Base-by-base conservation (phyloP, 441 rosid species). In the Pelargonium australe region DNA sequence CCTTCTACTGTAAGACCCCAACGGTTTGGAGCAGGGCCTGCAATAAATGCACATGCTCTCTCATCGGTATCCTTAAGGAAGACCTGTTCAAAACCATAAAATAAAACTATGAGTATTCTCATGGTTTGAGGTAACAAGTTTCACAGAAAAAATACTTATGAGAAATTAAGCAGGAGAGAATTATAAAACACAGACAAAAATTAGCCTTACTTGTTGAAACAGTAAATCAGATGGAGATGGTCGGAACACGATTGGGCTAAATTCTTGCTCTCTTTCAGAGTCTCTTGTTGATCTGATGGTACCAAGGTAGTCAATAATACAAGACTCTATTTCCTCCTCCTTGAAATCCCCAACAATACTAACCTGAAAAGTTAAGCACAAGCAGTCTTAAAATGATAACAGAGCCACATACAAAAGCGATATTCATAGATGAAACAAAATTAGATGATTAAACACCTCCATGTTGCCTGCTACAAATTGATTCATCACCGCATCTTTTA, bases 1-100 rank as follows among this genome's bases (percentile, higher is more conserved):
- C 97, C 96, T 64, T 92, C 96, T 70, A 84, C 91, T 23, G 95
- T 86, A 71, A 89, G 83, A 69, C 99, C 98, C 99, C 99, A 95
- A 23, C 98, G 95, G 65, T 90, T 95, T 55, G 99, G 98, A 17
- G 98, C 99, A 71, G 99, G 98, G 72, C 99, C 99, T 3, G 98
- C 97, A 77, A 95, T 89, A 80, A 92, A 95, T 63, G 98, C 99
- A 76, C 99, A 92, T 55, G 99, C 99, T 83, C 99, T 89, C 80
- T 95, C 99, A 77, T 95, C 99, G 1, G 98, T 95, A 75, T 95
- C 99, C 82, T 92, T 90, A 86, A 95, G 80, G 83, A 86, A 88
- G 72, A 92, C 98, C 99, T 95, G 82, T 69, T 67, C 73, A 79
- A 65, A 73, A 70, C 69, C 61, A 69, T 58, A 71, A 25, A 73